phyloP scores from a whole-genome alignment of 768 basidiomycete genomes.

The Lepiota brunneoincarnata region DNA sequence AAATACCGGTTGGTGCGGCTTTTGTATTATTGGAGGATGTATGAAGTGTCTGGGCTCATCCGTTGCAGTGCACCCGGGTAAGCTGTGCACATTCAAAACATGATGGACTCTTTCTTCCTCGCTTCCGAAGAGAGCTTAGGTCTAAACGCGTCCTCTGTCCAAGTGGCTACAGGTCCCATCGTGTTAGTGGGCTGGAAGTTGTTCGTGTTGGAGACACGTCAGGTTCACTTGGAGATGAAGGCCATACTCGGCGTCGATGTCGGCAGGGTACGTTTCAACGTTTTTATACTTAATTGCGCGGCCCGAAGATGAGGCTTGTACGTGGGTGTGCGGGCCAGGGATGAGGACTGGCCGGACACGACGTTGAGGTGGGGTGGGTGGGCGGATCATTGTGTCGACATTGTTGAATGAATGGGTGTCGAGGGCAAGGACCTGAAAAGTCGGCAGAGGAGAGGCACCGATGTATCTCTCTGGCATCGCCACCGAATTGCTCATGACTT shows the following conservation, averaged over 20 bases:
- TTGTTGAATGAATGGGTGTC: no score
- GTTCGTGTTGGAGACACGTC: not conserved
- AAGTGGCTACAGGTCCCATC: no score
- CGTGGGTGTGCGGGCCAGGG: no score
- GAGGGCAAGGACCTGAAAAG: not conserved
- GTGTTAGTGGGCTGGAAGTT: no score
- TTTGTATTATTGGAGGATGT: not conserved
- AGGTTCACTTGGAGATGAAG: not conserved
- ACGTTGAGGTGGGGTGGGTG: not conserved
- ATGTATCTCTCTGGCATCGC: constrained; percentile 5
- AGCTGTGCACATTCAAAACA: no score
- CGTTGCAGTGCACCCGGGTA: no score
- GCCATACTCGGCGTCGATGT: not conserved
- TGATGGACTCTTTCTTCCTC: not conserved
- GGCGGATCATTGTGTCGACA: no score
- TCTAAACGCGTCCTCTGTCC: not conserved
- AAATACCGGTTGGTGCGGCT: constrained; percentile 2
- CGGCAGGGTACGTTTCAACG: not conserved
- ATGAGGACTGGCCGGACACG: no score
- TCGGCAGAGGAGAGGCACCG: constrained; percentile 4
- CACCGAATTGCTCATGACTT: not conserved
- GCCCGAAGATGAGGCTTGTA: no score
- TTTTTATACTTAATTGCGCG: no score
- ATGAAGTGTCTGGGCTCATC: no score
- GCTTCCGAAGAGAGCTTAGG: constrained; percentile 1